Percentiles rank a stretch among this genome's conserved stretches.
Evolutionary conservation across 768 basidiomycete species (phyloP).

Genomic region (Pulveroboletus sp.): DNA sequence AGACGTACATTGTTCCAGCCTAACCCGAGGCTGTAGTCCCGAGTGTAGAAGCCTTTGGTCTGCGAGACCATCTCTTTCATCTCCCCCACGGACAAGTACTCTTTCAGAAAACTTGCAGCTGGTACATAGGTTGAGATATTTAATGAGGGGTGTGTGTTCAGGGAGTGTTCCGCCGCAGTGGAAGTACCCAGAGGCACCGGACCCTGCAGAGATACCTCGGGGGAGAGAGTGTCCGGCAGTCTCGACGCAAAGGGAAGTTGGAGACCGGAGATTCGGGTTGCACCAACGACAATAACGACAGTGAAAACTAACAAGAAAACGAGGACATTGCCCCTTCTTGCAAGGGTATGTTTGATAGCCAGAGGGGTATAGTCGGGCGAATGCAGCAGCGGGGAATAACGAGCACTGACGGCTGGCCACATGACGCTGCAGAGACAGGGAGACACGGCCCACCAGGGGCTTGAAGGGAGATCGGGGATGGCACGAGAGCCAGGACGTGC

Average conservation of each 20-base stretch:
- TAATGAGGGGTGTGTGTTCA: background rate
- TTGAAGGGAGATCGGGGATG: background rate
- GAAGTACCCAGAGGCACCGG: background rate
- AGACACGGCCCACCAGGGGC: conserved; percentile 6
- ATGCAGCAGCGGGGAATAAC: conserved; percentile 12
- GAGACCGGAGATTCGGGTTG: conserved; percentile 10
- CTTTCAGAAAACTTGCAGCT: conserved; percentile 2
- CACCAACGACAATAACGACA: conserved; percentile 7
- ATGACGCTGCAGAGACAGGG: background rate
- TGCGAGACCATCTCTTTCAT: conserved; percentile 31
- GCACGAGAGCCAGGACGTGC: background rate
- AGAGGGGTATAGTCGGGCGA: background rate
- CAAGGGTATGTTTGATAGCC: conserved; percentile 3
- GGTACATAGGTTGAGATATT: background rate
- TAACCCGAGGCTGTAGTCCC: conserved; percentile 42
- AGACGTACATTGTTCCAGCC: conserved; percentile 42
- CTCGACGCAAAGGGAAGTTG: conserved; percentile 3
- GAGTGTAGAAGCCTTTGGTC: conserved; percentile 38
- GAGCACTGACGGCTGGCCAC: conserved; percentile 12
- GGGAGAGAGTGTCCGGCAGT: background rate
- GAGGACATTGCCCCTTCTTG: conserved; percentile 8
- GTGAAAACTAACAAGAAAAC: conserved; percentile 1
- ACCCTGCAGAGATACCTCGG: background rate
- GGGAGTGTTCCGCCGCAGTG: background rate
- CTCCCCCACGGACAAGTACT: conserved; percentile 27